phyloP scores from a whole-genome alignment of 345 rosid genomes.

The Gossypium herbaceum region DNA sequence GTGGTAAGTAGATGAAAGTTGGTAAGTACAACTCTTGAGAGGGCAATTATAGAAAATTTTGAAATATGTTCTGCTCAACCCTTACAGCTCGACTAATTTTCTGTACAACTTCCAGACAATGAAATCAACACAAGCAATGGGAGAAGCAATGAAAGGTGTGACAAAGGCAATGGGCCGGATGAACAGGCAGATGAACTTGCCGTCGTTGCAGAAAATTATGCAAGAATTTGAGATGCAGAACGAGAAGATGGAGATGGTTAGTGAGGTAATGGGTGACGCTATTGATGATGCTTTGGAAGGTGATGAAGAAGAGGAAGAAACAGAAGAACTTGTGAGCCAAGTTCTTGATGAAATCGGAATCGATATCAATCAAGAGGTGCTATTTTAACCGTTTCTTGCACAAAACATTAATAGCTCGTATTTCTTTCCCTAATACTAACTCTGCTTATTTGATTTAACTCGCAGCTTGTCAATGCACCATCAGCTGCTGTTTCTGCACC shows the following conservation, averaged over 20 bases:
- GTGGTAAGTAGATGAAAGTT: slow-evolving; percentile 4
- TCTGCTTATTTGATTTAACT: background rate
- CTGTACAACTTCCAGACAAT: slow-evolving; percentile 36
- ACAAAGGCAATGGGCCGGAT: slow-evolving; percentile 86
- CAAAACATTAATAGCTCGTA: background rate
- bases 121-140: slow-evolving; percentile 84
- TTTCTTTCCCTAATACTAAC: background rate
- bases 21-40: background rate
- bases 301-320: slow-evolving; percentile 70
- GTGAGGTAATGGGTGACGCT: slow-evolving; percentile 75
- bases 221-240: slow-evolving; percentile 76
- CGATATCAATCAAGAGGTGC: slow-evolving; percentile 61
- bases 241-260: slow-evolving; percentile 78
- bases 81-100: background rate
- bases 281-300: slow-evolving; percentile 80
- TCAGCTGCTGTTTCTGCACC: slow-evolving; percentile 50
- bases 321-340: slow-evolving; percentile 68
- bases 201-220: slow-evolving; percentile 71
- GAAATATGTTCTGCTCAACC: background rate
- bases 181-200: slow-evolving; percentile 85
- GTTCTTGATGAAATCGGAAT: slow-evolving; percentile 78
- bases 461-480: slow-evolving; percentile 47
- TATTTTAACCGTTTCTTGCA: slow-evolving; percentile 2
- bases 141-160: slow-evolving; percentile 87
- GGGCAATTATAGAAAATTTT: background rate